Conservation (phyloP, 192 early-diverging fungal genomes). For the Oehlia diaphana region DNA sequence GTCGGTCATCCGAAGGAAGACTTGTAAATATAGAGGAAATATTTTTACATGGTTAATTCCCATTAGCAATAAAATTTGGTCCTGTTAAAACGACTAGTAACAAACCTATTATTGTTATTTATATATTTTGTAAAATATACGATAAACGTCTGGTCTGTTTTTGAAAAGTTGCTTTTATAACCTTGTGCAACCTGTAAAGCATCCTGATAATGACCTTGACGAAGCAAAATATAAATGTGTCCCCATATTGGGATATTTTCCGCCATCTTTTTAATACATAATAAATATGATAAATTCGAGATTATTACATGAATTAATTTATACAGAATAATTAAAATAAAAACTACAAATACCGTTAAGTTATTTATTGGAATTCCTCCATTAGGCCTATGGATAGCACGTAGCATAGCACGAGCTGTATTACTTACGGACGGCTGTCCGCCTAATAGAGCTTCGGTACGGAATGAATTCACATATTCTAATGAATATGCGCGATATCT, state of each 20-base stretch:
- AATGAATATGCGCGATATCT: constrained; percentile 33
- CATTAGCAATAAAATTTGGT: background rate
- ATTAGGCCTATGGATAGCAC: constrained; percentile 65
- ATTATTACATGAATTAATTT: background rate
- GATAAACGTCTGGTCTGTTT: constrained; percentile 68
- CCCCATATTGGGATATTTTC: constrained; percentile 80
- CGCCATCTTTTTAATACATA: constrained; percentile 19
- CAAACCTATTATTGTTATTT: constrained; percentile 41
- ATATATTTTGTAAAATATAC: constrained; percentile 70
- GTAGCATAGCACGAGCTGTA: constrained; percentile 71
- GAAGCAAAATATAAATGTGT: constrained; percentile 79
- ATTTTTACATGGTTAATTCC: background rate
- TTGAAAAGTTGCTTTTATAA: constrained; percentile 54
- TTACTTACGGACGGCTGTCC: constrained; percentile 77
- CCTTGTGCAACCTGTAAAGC: constrained; percentile 66
- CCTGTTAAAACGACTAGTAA: background rate
- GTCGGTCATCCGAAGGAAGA: constrained; percentile 50
- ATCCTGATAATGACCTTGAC: constrained; percentile 69
- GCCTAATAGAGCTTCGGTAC: constrained; percentile 69
- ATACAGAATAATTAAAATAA: background rate
- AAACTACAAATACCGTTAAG: constrained; percentile 38
- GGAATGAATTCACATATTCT: constrained; percentile 55
- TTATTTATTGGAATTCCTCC: constrained; percentile 43
- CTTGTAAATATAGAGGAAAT: constrained; percentile 11
- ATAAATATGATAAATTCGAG: background rate